Conservation (phyloP, 2,329 filamentous ascomycete species). For the Clarireedia sp. region DNA sequence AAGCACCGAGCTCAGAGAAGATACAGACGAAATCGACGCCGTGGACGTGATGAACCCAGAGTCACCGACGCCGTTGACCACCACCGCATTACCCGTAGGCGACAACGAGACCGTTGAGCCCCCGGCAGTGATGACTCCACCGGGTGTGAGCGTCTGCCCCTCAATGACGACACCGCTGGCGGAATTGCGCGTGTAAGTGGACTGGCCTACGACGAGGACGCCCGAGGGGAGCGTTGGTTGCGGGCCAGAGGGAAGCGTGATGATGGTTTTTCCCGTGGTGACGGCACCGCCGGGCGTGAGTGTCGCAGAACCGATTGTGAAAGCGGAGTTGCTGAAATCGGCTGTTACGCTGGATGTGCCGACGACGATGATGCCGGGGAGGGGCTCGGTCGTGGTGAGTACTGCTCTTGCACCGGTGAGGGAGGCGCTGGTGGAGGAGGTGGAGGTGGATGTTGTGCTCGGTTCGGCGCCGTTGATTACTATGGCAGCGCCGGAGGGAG, state of each 20-base stretch:
- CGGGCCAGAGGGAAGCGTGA: not conserved
- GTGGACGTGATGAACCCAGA: conserved; percentile 8
- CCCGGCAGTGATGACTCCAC: conserved; percentile 6
- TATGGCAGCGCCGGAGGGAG: conserved; percentile 15
- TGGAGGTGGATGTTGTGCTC: conserved; percentile 2
- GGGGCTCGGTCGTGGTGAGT: conserved; percentile 2
- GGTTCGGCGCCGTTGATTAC: conserved; percentile 15
- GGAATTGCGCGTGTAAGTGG: conserved; percentile 11
- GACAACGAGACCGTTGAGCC: conserved; percentile 11
- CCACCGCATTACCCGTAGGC: conserved; percentile 8
- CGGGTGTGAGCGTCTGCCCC: conserved; percentile 10
- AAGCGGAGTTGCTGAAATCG: conserved; percentile 10
- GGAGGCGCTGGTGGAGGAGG: not conserved
- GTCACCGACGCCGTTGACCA: conserved; percentile 9
- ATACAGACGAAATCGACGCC: not conserved
- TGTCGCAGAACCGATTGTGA: conserved; percentile 12
- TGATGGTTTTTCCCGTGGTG: conserved; percentile 4
- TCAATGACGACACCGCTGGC: conserved; percentile 9
- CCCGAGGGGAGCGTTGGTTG: not conserved
- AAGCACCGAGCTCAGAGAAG: conserved; percentile 12
- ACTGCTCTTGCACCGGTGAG: not conserved
- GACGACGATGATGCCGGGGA: conserved; percentile 15
- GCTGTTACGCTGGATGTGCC: conserved; percentile 18
- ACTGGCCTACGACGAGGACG: conserved; percentile 3
- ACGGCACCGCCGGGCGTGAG: conserved; percentile 13